Conservation (phyloP, 305 asterid genomes). For the Vinca major region DNA sequence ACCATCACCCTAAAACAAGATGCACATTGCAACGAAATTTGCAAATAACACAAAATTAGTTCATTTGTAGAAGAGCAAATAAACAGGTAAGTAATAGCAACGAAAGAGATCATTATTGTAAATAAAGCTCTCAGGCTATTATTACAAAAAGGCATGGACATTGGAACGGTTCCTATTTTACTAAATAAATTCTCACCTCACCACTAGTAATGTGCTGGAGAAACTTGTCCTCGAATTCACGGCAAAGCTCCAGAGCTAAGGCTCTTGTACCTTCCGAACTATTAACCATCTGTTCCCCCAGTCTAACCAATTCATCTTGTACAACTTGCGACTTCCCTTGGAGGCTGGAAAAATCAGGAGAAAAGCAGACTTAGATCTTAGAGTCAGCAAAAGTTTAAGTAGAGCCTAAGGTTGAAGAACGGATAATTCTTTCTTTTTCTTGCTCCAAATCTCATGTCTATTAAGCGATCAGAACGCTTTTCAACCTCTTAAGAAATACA, state of each 20-base stretch:
- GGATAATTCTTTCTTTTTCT: neutral
- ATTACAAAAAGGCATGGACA: neutral
- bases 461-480: neutral
- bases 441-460: neutral
- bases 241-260: slow-evolving; percentile 95
- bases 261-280: slow-evolving; percentile 96
- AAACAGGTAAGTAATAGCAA: neutral
- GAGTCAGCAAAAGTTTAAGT: slow-evolving; percentile 5
- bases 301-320: slow-evolving; percentile 87
- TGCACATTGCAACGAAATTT: neutral
- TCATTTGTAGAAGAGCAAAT: neutral
- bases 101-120: neutral
- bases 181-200: slow-evolving; percentile 49
- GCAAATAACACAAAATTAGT: neutral
- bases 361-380: slow-evolving; percentile 12
- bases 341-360: slow-evolving; percentile 47
- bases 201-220: slow-evolving; percentile 94
- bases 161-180: neutral
- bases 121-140: neutral
- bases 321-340: slow-evolving; percentile 94
- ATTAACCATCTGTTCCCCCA: slow-evolving; percentile 91
- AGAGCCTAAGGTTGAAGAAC: neutral
- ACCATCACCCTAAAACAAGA: slow-evolving; percentile 59
- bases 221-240: slow-evolving; percentile 99
- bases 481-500: neutral